phyloP scores from a whole-genome alignment of 768 basidiomycete genomes.

The Suillus bovinus region DNA sequence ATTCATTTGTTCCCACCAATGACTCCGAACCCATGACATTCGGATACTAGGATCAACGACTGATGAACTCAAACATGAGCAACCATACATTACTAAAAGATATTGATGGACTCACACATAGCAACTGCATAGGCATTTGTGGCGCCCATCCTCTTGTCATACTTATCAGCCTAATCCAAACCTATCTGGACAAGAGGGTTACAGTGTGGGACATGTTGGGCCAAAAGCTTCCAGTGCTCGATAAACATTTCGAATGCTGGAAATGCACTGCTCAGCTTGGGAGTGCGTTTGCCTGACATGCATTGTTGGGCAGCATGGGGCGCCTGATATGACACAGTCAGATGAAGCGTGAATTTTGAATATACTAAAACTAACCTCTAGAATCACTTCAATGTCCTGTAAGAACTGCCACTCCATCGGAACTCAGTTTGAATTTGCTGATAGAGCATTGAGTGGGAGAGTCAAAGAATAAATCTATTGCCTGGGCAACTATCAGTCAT shows the following conservation, averaged over 20 bases:
- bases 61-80: not conserved
- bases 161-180: not conserved
- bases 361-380: not conserved
- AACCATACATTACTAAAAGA: too few relatives aligned
- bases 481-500: not conserved
- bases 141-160: not conserved
- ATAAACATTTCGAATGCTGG: conserved; percentile 9
- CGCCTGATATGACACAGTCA: conserved; percentile 2
- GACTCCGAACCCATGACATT: not conserved
- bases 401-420: conserved; percentile 7
- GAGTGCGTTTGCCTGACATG: conserved; percentile 5
- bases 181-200: not conserved
- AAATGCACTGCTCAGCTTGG: conserved; percentile 5
- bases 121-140: not conserved
- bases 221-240: conserved; percentile 5
- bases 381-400: conserved; percentile 8
- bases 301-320: not conserved
- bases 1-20: too few relatives aligned
- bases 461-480: not conserved
- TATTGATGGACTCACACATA: conserved; percentile 2
- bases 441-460: not conserved
- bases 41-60: not conserved
- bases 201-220: not conserved
- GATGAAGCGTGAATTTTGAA: not conserved
- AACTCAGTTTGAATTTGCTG: not conserved